Evolutionary conservation across 148 eudicot species (phyloP), one percentile per base, ranked within the genome.

Genomic region (Hydrangea macrophylla): DNA sequence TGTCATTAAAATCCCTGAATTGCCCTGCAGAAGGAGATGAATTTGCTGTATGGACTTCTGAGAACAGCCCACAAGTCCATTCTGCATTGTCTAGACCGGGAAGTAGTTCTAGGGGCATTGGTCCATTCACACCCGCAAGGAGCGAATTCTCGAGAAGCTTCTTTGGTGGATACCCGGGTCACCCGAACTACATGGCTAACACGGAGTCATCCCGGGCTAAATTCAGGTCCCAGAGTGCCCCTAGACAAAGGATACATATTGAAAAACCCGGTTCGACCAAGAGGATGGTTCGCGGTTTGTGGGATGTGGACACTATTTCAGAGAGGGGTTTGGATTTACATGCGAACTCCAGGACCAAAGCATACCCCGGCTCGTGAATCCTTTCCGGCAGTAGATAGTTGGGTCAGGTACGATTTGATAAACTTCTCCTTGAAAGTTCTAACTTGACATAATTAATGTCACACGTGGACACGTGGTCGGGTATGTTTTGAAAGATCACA

Each of bases 211-310:
- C 82, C 36, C 74, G 71, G 61, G 96, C 96, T 6, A 92, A 84
- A 74, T 42, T 76, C 10, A 78, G 97, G 83, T 89, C 96, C 28
- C 87, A 85, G 15, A 92, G 96, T 23, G 97, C 92, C 30, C 92
- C 96, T 10, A 80, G 79, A 75, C 89, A 87, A 65, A 79, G 96
- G 74, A 33, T 65, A 33, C 67, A 72, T n/a, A 3, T 56, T 31
- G 90, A 83, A 56, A 82, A 78, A 45, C 61, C 72, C 2, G 73
- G 80, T 8, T 58, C 80, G 1, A 65, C 73, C 39, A 79, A 65
- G 65, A 72, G 76, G 68, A 75, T 73, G 28, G 76, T 73, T 28
- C 75, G 54, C 0, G 79, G 79, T 28, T 64, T 62, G 55, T 85
- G 84, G 77, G 83, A 85, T 40, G 40, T 65, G 3, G 84, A 79